Percentiles rank a stretch among this genome's conserved stretches.
Conservation (phyloP, 306 rosid species). For the Urtica urens region DNA sequence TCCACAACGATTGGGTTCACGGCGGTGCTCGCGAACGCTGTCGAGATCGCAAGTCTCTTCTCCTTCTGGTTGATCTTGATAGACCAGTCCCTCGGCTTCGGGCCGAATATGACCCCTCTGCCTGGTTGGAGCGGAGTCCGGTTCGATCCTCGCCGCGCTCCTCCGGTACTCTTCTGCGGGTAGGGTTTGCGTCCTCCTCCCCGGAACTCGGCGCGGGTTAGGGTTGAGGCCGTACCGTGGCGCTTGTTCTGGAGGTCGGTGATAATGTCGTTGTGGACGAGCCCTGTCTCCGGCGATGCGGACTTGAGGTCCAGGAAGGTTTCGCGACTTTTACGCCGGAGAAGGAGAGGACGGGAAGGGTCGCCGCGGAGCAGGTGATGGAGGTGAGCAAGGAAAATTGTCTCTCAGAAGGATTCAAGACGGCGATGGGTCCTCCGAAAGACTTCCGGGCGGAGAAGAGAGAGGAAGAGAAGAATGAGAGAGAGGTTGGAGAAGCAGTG, state of each 20-base stretch:
- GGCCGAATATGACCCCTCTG: constrained; percentile 81
- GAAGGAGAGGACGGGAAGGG: constrained; percentile 70
- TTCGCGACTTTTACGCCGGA: constrained; percentile 59
- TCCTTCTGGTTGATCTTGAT: constrained; percentile 81
- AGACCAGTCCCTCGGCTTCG: constrained; percentile 83
- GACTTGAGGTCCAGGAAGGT: constrained; percentile 52
- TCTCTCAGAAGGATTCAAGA: constrained; percentile 14
- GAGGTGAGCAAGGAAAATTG: too few species aligned
- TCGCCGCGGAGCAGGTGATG: constrained; percentile 44
- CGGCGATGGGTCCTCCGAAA: constrained; percentile 5
- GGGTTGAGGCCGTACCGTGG: constrained; percentile 90
- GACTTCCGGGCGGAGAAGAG: constrained; percentile 31
- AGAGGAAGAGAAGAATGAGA: constrained; percentile 47
- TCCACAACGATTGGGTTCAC: constrained; percentile 64
- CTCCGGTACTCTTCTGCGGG: constrained; percentile 74
- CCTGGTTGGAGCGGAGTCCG: constrained; percentile 80
- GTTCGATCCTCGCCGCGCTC: constrained; percentile 62
- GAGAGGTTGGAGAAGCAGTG: constrained; percentile 18
- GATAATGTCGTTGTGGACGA: constrained; percentile 76
- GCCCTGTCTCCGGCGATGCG: constrained; percentile 67
- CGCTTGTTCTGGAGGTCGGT: constrained; percentile 89
- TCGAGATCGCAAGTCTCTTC: constrained; percentile 75
- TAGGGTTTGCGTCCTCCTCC: constrained; percentile 83
- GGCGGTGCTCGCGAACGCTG: constrained; percentile 66
- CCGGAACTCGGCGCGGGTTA: constrained; percentile 68